Evolutionary conservation across 768 basidiomycete species (phyloP), one percentile per base, ranked within the genome.

Genomic region (Suillus fuscotomentosus): DNA sequence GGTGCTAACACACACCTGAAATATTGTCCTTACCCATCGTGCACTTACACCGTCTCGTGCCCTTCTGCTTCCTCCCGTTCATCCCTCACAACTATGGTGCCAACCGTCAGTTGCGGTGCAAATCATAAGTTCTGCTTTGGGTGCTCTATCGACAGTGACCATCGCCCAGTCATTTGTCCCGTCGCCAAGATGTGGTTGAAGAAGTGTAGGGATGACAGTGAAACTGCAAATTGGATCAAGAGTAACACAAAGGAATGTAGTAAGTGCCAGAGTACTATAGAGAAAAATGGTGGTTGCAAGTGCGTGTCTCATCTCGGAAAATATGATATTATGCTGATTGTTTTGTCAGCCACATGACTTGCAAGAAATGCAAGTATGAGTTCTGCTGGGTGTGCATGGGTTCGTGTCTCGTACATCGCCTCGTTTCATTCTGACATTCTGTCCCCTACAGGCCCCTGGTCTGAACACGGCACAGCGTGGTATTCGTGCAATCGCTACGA

Each of bases 381-480:
- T 99, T 98, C 77, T 99, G 97, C 76, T 99, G 97, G 97, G 96
- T 99, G 47, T 99, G 97, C 80, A 97, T 98, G 95, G 97, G 92
- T 86, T 72, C 51, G 75, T 64, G 38, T n/a, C 17, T 60, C 55
- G 61, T 22, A 69, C 27, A 65, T 31, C 60, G 53, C 65, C 22
- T 70, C 60, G 62, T 54, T 70, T 76, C 75, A 69, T 82, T 73
- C 71, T 81, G 78, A 72, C 10, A 20, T 80, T 68, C 62, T 65
- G 63, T 50, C 63, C 43, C 76, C 74, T 68, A 75, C 81, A 90
- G 91, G 95, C 9, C 94, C 95, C 2, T 99, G 97, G 97, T 86
- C 88, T 41, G 97, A 97, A 72, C 97, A 99, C 70, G 97, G 97
- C 11, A 98, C 95, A 0, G 87, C 90, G 4, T 99, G 95, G 95